A percentile compares a stretch with the other conserved stretches of the same genome.
These are phyloP conservation scores for Penicillium cosmopolitanum DNA, from an alignment of 495 filamentous ascomycete species.

Conservation along the genomic window DNA sequence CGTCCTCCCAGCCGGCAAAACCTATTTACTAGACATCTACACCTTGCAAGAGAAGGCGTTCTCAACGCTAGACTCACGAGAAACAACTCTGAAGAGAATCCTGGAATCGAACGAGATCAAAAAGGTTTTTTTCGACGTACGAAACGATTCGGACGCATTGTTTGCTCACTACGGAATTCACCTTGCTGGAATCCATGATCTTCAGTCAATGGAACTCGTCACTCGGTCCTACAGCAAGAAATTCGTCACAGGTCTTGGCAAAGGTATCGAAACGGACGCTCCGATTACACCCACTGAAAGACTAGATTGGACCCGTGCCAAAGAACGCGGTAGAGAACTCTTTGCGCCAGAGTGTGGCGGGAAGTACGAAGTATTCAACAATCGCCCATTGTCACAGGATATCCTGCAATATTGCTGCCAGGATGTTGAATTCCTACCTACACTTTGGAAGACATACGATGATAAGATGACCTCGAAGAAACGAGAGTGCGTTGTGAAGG, in stretches of 20 bases:
- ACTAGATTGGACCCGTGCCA: slow-evolving; percentile 40
- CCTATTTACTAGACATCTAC: slow-evolving; percentile 57
- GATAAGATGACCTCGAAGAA: too few species aligned
- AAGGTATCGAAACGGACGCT: slow-evolving; percentile 47
- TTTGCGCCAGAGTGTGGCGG: slow-evolving; percentile 49
- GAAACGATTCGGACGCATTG: slow-evolving; percentile 59
- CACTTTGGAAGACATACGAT: not conserved
- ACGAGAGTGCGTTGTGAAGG: too few species aligned
- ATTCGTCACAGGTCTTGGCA: slow-evolving; percentile 41
- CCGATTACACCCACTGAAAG: slow-evolving; percentile 19
- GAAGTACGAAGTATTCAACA: slow-evolving; percentile 49
- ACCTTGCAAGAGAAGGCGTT: slow-evolving; percentile 49
- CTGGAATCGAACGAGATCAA: slow-evolving; percentile 44
- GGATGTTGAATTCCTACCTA: slow-evolving; percentile 50
- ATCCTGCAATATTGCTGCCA: slow-evolving; percentile 52
- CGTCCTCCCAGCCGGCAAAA: slow-evolving; percentile 17
- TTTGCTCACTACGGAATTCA: slow-evolving; percentile 45
- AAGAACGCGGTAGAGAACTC: slow-evolving; percentile 42
- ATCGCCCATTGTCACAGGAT: slow-evolving; percentile 45
- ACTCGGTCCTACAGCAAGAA: slow-evolving; percentile 30
- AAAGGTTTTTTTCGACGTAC: slow-evolving; percentile 46
- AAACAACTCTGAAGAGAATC: slow-evolving; percentile 51
- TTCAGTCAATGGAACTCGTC: slow-evolving; percentile 62
- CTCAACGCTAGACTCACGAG: slow-evolving; percentile 27
- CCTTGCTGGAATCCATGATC: slow-evolving; percentile 48